These are phyloP conservation scores for Neurospora pannonica DNA, from an alignment of 495 filamentous ascomycete genomes.

Conservation along the genomic window DNA sequence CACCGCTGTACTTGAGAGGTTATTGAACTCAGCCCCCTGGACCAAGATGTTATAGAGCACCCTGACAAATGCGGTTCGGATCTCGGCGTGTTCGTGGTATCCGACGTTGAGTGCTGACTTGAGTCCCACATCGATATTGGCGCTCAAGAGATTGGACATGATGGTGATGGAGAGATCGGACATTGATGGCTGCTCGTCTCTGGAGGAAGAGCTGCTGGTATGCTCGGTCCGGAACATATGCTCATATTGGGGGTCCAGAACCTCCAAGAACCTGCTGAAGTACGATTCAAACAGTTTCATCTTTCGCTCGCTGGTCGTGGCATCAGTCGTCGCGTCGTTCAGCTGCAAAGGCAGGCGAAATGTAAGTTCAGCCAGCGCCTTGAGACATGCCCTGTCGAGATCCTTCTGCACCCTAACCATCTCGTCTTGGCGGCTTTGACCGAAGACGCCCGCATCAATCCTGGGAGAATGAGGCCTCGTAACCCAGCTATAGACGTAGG, in stretches of 20 bases:
- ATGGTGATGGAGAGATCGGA: slow-evolving; percentile 54
- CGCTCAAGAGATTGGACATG: slow-evolving; percentile 55
- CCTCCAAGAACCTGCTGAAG: slow-evolving; percentile 52
- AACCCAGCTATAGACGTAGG: slow-evolving; percentile 57
- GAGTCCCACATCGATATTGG: slow-evolving; percentile 59
- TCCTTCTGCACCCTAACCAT: slow-evolving; percentile 46
- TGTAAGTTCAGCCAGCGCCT: slow-evolving; percentile 50
- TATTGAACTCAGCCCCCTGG: slow-evolving; percentile 59
- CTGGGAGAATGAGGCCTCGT: slow-evolving; percentile 41
- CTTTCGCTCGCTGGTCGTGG: slow-evolving; percentile 52
- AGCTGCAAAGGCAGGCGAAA: slow-evolving; percentile 55
- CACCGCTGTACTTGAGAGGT: slow-evolving; percentile 51
- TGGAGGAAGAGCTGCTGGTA: slow-evolving; percentile 19
- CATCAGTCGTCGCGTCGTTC: slow-evolving; percentile 51
- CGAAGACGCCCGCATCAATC: slow-evolving; percentile 9
- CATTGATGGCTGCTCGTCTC: slow-evolving; percentile 38
- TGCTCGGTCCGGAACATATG: slow-evolving; percentile 36
- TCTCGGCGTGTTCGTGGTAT: slow-evolving; percentile 57
- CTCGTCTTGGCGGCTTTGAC: slow-evolving; percentile 36
- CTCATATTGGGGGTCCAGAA: slow-evolving; percentile 45
- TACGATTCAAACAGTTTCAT: slow-evolving; percentile 58
- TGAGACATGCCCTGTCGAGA: slow-evolving; percentile 52
- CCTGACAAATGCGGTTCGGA: slow-evolving; percentile 57
- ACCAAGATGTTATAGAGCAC: slow-evolving; percentile 58
- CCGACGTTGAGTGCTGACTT: slow-evolving; percentile 57